Evolutionary conservation across 176 grass and related monocot genomes (phyloP).

Genomic region (Aegilops longissima): DNA sequence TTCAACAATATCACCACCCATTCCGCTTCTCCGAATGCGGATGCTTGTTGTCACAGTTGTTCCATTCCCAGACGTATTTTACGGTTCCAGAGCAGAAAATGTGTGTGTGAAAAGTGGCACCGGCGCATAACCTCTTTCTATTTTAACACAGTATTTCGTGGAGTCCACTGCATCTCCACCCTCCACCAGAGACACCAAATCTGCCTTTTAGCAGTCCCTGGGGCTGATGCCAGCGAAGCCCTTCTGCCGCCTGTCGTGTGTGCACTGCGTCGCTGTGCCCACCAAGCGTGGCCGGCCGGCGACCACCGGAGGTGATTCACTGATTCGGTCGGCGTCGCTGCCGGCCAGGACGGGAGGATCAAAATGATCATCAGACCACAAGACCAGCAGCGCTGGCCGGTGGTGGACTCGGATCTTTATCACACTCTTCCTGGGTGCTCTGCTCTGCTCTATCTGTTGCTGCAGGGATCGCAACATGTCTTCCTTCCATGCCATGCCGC

Average conservation of each 20-base stretch:
- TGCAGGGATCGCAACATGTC: constrained; percentile 33
- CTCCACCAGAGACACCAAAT: not conserved
- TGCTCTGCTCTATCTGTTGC: not conserved
- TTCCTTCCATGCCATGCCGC: not conserved
- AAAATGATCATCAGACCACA: constrained; percentile 22
- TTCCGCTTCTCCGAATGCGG: not conserved
- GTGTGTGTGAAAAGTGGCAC: not conserved
- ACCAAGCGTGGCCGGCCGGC: constrained; percentile 6
- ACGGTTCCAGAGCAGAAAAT: not conserved
- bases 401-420: constrained; percentile 28
- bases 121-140: not conserved
- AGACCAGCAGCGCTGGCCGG: constrained; percentile 22
- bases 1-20: too few relatives aligned
- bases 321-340: constrained; percentile 28
- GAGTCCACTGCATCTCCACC: not conserved
- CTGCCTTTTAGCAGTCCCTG: not conserved
- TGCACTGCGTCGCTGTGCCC: not conserved
- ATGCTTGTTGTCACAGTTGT: not conserved
- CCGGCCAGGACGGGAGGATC: not conserved
- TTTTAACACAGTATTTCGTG: not conserved
- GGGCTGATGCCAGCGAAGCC: not conserved
- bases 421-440: not conserved
- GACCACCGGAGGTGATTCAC: not conserved
- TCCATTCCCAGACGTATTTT: not conserved
- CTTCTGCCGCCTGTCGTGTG: not conserved